phyloP scores from a whole-genome alignment of 129 eudicot species.

The Centrapalus pauciflorus region DNA sequence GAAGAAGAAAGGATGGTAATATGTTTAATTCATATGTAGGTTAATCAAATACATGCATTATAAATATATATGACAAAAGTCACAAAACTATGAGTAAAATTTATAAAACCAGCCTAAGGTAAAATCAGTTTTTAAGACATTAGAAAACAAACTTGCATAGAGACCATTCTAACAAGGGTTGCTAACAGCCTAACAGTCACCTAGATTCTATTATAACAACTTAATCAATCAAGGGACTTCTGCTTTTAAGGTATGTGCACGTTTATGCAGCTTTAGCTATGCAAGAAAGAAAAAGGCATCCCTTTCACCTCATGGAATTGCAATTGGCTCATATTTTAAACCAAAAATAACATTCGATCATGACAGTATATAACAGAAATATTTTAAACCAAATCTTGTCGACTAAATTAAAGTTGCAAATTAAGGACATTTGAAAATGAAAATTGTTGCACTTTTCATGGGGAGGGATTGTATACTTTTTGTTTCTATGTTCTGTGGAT shows the following conservation, averaged over 20 bases:
- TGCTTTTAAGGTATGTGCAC: not conserved
- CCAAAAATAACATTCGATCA: not conserved
- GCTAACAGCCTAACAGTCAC: too few relatives aligned
- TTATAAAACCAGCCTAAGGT: not conserved
- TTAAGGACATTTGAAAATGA: not conserved
- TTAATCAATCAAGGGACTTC: not conserved
- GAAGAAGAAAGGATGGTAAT: not conserved
- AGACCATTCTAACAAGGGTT: not conserved
- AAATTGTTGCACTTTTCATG: not conserved
- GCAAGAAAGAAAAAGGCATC: not conserved
- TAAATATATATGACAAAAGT: not conserved
- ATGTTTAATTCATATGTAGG: not conserved
- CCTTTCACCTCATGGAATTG: not conserved
- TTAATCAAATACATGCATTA: conserved; percentile 3
- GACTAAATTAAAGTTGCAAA: conserved; percentile 9
- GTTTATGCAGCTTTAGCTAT: not conserved
- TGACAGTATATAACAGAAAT: not conserved
- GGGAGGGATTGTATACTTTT: not conserved
- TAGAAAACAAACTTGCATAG: not conserved
- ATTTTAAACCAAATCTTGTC: not conserved
- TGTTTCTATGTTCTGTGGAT: not conserved
- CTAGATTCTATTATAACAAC: not conserved
- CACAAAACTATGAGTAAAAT: not conserved
- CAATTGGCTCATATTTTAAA: not conserved
- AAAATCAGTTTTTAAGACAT: not conserved